Evolutionary conservation across 257 asterid species (phyloP).

Genomic region (Solanum corneliomulleri): DNA sequence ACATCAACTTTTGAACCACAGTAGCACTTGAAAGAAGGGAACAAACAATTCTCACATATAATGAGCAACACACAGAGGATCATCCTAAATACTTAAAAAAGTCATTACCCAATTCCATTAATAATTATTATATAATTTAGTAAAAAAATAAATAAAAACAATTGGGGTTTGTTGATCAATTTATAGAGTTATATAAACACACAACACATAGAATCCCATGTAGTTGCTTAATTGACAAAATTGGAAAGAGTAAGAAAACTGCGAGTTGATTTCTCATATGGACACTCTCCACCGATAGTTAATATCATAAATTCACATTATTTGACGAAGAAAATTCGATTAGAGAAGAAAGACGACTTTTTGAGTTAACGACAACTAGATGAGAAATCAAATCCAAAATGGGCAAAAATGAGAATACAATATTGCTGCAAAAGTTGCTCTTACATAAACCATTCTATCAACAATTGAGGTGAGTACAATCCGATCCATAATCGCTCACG

Average conservation of each 20-base stretch:
- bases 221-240: neutral
- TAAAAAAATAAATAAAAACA: neutral
- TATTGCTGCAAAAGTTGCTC: slow-evolving; percentile 2
- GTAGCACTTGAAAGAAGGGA: too few species aligned
- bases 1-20: too few species aligned
- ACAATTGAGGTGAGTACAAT: slow-evolving; percentile 72
- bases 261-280: neutral
- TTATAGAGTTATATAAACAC: neutral
- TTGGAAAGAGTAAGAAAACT: neutral
- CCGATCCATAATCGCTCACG: slow-evolving; percentile 45
- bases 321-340: neutral
- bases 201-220: neutral
- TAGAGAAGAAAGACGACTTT: too few species aligned
- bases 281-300: neutral
- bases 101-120: neutral
- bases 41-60: too few species aligned
- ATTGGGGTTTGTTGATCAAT: neutral
- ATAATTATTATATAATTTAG: neutral
- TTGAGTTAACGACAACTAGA: neutral
- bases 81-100: slow-evolving; percentile 33
- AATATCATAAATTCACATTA: too few species aligned
- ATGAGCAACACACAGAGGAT: slow-evolving; percentile 52
- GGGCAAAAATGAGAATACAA: neutral
- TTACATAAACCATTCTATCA: slow-evolving; percentile 52
- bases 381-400: neutral